Evolutionary conservation across 169 alveolate genomes (phyloP).

Genomic region (Plasmodium berghei): DNA sequence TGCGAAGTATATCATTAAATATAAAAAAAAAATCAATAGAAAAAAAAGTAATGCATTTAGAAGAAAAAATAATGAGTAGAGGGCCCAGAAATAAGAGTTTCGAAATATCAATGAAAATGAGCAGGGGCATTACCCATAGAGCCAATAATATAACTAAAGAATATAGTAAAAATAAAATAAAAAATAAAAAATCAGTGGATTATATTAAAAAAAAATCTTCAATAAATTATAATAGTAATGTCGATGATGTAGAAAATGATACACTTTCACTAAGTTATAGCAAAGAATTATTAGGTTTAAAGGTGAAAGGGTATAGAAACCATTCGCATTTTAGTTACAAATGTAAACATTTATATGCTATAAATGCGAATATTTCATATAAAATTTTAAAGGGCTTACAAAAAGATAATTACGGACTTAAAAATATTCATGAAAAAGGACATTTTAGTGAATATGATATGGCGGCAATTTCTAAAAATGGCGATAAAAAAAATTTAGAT

Average conservation of each 20-base stretch:
- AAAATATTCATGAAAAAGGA: slow-evolving; percentile 13
- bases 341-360: background rate
- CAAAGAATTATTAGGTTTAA: background rate
- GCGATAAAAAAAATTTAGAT: background rate
- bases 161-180: slow-evolving; percentile 1
- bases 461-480: slow-evolving; percentile 7
- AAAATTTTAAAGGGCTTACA: slow-evolving; percentile 6
- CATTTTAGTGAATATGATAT: slow-evolving; percentile 57
- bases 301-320: slow-evolving; percentile 10
- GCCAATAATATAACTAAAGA: background rate
- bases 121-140: background rate
- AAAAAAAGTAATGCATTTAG: slow-evolving; percentile 33
- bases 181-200: slow-evolving; percentile 1
- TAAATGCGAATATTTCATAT: slow-evolving; percentile 28
- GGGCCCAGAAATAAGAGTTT: slow-evolving; percentile 3
- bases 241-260: slow-evolving; percentile 9
- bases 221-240: background rate
- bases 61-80: slow-evolving; percentile 29
- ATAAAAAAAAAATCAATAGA: slow-evolving; percentile 34
- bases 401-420: slow-evolving; percentile 11
- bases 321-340: background rate
- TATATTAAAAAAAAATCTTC: slow-evolving; percentile 3
- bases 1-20: slow-evolving; percentile 22
- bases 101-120: slow-evolving; percentile 3
- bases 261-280: background rate